phyloP scores from a whole-genome alignment of 106 monocot species.

The Xerophyta viscosa region DNA sequence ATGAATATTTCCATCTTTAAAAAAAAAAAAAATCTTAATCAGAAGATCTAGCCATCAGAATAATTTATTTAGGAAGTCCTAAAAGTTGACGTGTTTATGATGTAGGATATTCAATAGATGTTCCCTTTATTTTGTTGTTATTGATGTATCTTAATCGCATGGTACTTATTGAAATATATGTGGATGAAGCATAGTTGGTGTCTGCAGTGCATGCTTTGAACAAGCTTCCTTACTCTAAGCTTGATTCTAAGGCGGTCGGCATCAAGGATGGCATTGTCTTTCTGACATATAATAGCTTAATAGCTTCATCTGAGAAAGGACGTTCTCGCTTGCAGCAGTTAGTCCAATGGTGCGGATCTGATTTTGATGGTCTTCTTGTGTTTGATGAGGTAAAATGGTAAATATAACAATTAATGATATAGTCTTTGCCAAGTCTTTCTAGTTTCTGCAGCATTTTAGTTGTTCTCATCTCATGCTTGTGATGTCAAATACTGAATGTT shows the following conservation, averaged over 20 bases:
- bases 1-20: too few relatives aligned
- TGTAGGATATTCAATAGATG: too few relatives aligned
- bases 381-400: conserved; percentile 84
- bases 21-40: too few relatives aligned
- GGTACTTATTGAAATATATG: background rate
- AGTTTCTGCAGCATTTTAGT: too few relatives aligned
- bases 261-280: conserved; percentile 93
- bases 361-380: conserved; percentile 88
- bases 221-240: conserved; percentile 95
- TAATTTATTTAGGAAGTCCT: too few relatives aligned
- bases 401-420: background rate
- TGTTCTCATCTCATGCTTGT: too few relatives aligned
- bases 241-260: conserved; percentile 95
- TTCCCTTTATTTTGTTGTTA: too few relatives aligned
- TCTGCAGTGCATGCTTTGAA: conserved; percentile 93
- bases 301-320: conserved; percentile 96
- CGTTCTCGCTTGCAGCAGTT: conserved; percentile 95
- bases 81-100: too few relatives aligned
- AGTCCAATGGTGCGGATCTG: conserved; percentile 88
- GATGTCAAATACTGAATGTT: too few relatives aligned
- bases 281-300: conserved; percentile 88
- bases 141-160: too few relatives aligned
- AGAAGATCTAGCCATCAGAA: too few relatives aligned
- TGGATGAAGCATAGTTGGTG: background rate
- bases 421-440: too few relatives aligned